These are phyloP conservation scores for Pestalotiopsis sp. DNA, from an alignment of 2,329 filamentous ascomycete genomes.

Conservation along the genomic window DNA sequence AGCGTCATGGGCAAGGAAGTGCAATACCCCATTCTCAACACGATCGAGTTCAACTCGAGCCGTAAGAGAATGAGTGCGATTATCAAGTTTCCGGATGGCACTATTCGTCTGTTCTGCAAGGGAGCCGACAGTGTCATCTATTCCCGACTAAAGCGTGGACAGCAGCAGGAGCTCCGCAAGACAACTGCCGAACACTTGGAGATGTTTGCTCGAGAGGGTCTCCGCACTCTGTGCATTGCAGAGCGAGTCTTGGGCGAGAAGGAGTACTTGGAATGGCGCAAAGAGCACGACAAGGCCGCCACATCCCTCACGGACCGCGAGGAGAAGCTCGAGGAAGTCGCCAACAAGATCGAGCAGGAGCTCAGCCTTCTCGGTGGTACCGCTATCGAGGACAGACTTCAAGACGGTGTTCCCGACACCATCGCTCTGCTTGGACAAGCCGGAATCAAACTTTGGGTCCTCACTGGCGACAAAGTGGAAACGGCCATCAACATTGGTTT, in stretches of 20 bases:
- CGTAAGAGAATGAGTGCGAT: constrained; percentile 98
- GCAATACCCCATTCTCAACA: constrained; percentile 86
- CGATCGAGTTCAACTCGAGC: constrained; percentile 94
- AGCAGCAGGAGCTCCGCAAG: constrained; percentile 81
- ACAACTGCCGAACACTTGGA: constrained; percentile 92
- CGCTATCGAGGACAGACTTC: constrained; percentile 93
- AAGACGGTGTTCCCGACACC: constrained; percentile 95
- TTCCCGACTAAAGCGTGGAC: constrained; percentile 79
- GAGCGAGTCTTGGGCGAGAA: constrained; percentile 77
- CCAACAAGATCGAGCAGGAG: constrained; percentile 88
- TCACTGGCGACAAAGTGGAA: constrained; percentile 98
- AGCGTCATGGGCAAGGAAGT: constrained; percentile 86
- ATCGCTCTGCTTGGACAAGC: constrained; percentile 88
- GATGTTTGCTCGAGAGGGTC: constrained; percentile 92
- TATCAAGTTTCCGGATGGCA: constrained; percentile 87
- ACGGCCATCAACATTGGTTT: constrained; percentile 99
- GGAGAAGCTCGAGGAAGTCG: constrained; percentile 86
- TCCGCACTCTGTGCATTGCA: constrained; percentile 93
- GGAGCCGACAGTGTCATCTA: constrained; percentile 98
- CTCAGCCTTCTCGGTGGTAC: constrained; percentile 88
- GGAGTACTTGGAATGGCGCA: constrained; percentile 83
- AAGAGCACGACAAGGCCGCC: constrained; percentile 83
- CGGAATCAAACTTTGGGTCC: constrained; percentile 97
- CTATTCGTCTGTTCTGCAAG: constrained; percentile 92
- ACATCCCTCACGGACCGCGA: constrained; percentile 83